Percentiles rank a stretch among this genome's conserved stretches.
Conservation (phyloP, 257 asterid genomes). For the Euphrasia confusa region DNA sequence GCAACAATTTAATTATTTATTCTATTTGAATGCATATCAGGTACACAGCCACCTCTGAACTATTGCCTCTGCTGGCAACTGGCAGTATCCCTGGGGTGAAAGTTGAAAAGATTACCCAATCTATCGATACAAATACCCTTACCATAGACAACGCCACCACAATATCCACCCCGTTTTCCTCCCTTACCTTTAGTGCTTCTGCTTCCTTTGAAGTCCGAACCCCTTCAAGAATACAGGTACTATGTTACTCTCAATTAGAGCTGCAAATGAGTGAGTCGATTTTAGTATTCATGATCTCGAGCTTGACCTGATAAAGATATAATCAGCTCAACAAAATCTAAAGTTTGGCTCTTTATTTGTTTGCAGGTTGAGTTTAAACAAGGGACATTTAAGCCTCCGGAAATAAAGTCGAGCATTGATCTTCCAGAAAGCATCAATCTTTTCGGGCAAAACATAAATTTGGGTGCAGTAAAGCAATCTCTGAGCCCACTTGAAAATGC, state of each 20-base stretch:
- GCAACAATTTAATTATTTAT: constrained; percentile 16
- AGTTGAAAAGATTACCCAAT: constrained; percentile 80
- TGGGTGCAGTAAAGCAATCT: constrained; percentile 58
- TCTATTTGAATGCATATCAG: constrained; percentile 38
- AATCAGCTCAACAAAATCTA: background rate
- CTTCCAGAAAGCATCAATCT: constrained; percentile 62
- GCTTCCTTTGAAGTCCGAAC: constrained; percentile 80
- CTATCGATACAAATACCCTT: constrained; percentile 54
- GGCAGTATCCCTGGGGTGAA: constrained; percentile 67
- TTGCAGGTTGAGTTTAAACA: constrained; percentile 79
- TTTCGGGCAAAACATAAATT: constrained; percentile 74
- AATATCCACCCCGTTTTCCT: constrained; percentile 62
- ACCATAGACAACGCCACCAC: constrained; percentile 66
- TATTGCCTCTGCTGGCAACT: constrained; percentile 86
- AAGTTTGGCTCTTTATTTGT: background rate
- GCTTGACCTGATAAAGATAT: background rate
- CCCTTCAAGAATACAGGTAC: constrained; percentile 86
- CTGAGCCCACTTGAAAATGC: constrained; percentile 63
- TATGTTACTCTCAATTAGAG: background rate
- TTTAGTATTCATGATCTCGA: background rate
- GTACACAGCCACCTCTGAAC: constrained; percentile 90
- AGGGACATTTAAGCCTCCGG: constrained; percentile 85
- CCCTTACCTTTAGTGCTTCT: constrained; percentile 66
- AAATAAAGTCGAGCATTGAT: constrained; percentile 73
- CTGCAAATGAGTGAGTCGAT: background rate